These are phyloP conservation scores for Lactifluus volemus DNA, from an alignment of 768 basidiomycete genomes.

Conservation along the genomic window DNA sequence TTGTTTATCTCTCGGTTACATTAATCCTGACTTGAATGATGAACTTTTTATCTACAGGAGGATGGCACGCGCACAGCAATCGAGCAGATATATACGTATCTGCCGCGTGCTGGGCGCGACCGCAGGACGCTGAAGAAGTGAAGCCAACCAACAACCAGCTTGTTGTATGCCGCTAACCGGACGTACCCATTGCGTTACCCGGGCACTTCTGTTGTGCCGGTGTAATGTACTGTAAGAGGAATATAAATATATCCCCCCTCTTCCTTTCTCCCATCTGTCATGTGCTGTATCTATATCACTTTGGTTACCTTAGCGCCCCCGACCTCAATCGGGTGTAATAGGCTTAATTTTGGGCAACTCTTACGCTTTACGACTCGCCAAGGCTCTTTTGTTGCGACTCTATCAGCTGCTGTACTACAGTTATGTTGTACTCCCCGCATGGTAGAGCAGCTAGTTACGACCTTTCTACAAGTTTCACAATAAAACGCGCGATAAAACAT, in stretches of 20 bases:
- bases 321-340: not conserved
- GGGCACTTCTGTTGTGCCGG: not conserved
- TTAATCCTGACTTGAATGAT: not conserved
- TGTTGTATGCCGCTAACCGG: not conserved
- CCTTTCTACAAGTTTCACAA: not conserved
- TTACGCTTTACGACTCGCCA: not conserved
- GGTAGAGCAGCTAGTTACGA: not conserved
- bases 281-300: not conserved
- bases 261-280: too few relatives aligned
- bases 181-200: not conserved
- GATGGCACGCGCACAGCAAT: constrained; percentile 52
- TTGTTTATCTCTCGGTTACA: not conserved
- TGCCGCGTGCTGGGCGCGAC: constrained; percentile 30
- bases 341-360: not conserved
- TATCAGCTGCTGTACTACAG: not conserved
- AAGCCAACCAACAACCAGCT: not conserved
- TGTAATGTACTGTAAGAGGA: not conserved
- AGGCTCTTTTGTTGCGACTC: not conserved
- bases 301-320: not conserved
- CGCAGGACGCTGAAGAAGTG: constrained; percentile 16
- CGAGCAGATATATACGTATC: constrained; percentile 45
- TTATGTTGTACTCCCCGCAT: not conserved
- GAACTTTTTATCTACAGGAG: constrained; percentile 32
- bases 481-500: too few relatives aligned
- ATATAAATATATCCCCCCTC: not conserved